A percentile compares a stretch with the other conserved stretches of the same genome.
phyloP scores from a whole-genome alignment of 163 green algal genomes.

The Scenedesmus sp. region DNA sequence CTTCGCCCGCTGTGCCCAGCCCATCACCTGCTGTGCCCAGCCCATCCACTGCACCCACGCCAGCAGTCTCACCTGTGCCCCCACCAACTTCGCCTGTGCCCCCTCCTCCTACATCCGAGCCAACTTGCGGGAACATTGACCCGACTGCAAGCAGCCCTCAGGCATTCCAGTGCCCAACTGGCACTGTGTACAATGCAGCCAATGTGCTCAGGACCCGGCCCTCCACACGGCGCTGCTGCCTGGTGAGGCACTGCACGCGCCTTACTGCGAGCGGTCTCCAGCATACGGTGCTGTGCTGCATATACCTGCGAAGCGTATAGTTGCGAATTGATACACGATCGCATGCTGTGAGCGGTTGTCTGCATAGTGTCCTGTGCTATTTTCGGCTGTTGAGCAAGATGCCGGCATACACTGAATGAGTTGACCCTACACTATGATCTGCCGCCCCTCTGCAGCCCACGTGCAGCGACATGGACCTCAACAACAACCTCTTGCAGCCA shows the following conservation, averaged over 20 bases:
- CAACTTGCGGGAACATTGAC: neutral
- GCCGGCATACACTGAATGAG: no score
- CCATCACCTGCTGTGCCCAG: neutral
- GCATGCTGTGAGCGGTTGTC: no score
- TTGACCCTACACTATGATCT: no score
- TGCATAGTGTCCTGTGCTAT: no score
- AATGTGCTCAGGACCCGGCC: neutral
- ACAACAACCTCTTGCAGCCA: neutral
- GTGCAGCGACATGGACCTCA: neutral
- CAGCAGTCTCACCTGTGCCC: neutral
- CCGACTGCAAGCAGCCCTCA: neutral
- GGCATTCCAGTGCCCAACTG: neutral
- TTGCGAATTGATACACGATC: no score
- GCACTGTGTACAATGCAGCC: neutral
- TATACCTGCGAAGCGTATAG: neutral
- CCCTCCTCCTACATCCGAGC: neutral
- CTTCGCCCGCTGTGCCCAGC: neutral
- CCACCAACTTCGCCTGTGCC: neutral
- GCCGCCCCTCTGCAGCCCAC: neutral
- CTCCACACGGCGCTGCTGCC: neutral
- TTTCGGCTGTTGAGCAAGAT: no score
- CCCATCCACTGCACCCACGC: neutral
- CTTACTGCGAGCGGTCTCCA: no score
- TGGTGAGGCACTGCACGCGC: neutral
- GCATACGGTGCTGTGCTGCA: neutral